phyloP scores from a whole-genome alignment of 768 basidiomycete genomes.

The Paxillus rubicundulus region DNA sequence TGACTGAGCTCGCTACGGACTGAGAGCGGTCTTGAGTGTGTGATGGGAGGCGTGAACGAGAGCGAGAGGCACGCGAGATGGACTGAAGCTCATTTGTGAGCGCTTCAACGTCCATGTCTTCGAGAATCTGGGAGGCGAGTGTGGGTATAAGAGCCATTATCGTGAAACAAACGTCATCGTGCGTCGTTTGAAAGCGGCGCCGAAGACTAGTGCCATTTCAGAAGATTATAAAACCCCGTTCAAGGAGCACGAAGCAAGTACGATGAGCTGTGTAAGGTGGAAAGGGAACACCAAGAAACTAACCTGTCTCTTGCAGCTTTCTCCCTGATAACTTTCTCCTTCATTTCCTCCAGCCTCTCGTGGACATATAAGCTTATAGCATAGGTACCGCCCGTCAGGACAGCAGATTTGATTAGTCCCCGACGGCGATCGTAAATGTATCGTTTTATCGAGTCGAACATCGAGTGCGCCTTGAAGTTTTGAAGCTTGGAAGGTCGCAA shows the following conservation, averaged over 20 bases:
- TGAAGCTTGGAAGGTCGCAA: too few species aligned
- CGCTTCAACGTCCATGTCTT: constrained; percentile 73
- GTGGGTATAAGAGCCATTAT: constrained; percentile 68
- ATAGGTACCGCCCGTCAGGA: constrained; percentile 61
- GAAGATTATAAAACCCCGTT: background rate
- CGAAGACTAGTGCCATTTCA: constrained; percentile 47
- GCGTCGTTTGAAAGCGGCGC: constrained; percentile 71
- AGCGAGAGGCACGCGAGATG: constrained; percentile 36
- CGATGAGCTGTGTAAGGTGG: background rate
- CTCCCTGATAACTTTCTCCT: constrained; percentile 59
- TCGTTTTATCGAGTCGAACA: constrained; percentile 44
- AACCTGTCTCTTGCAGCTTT: constrained; percentile 60
- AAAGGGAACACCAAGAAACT: background rate
- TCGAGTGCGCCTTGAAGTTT: constrained; percentile 18
- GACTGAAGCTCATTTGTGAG: constrained; percentile 57
- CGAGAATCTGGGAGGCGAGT: constrained; percentile 60
- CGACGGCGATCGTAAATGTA: constrained; percentile 50
- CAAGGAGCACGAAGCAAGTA: background rate
- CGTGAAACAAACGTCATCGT: constrained; percentile 75
- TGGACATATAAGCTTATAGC: constrained; percentile 57
- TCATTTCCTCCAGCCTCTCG: constrained; percentile 63
- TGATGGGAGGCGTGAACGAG: constrained; percentile 11
- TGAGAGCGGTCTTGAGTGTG: constrained; percentile 23
- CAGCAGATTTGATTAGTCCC: constrained; percentile 47
- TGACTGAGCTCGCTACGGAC: constrained; percentile 37